Evolutionary conservation across 495 filamentous ascomycete species (phyloP).

Genomic region (Amniculicola lignicola): DNA sequence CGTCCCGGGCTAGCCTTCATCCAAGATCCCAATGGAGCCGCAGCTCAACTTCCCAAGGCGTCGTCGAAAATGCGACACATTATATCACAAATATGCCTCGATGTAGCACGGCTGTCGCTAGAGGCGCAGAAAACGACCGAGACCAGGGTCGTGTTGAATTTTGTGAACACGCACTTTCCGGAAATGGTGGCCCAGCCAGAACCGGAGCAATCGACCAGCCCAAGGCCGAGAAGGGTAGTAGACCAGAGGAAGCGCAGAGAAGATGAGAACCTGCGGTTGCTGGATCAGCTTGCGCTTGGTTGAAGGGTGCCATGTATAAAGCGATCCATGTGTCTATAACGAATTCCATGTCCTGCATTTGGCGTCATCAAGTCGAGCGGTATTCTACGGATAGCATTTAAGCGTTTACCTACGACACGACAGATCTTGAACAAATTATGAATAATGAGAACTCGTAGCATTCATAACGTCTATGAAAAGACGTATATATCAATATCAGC

Average conservation of each 20-base stretch:
- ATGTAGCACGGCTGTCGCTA: constrained; percentile 22
- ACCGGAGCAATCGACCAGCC: no score
- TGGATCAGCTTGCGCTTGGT: constrained; percentile 14
- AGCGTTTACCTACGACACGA: no score
- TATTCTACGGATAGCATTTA: no score
- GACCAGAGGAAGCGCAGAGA: not conserved
- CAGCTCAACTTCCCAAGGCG: not conserved
- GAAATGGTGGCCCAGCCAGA: no score
- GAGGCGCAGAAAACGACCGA: constrained; percentile 23
- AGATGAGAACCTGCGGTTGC: constrained; percentile 14
- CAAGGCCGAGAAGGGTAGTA: not conserved
- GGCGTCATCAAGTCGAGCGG: no score
- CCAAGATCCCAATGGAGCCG: not conserved
- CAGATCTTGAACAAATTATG: no score
- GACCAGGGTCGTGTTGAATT: constrained; percentile 22
- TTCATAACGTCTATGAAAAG: no score
- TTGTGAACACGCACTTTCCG: constrained; percentile 24
- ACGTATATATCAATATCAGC: no score
- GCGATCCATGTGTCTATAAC: not conserved
- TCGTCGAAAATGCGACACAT: not conserved
- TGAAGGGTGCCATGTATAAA: constrained; percentile 1
- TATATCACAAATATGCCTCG: constrained; percentile 24
- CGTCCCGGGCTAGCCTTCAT: constrained; percentile 22
- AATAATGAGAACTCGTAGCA: no score
- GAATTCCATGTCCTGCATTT: no score